A percentile compares a stretch with the other conserved stretches of the same genome.
phyloP scores from a whole-genome alignment of 768 basidiomycete species.

The Gautieria morchelliformis region DNA sequence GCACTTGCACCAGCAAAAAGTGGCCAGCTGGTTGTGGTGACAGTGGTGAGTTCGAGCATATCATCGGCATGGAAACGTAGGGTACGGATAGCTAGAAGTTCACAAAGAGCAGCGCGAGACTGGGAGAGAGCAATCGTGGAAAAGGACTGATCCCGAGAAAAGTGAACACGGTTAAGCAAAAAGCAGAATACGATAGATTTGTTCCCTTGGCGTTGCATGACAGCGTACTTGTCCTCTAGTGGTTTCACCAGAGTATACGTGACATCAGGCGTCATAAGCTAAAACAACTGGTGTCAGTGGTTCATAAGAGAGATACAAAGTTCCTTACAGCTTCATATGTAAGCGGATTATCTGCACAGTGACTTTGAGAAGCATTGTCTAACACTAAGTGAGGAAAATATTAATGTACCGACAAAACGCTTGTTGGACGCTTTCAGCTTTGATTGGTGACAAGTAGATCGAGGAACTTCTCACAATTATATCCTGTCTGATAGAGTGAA shows the following conservation, averaged over 20 bases:
- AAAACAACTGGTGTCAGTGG: conserved; percentile 6
- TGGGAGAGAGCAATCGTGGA: conserved; percentile 59
- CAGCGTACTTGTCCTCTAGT: conserved; percentile 76
- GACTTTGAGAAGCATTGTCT: background rate
- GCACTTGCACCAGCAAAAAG: conserved; percentile 70
- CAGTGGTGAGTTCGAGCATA: conserved; percentile 58
- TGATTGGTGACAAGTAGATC: background rate
- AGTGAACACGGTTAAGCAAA: conserved; percentile 80
- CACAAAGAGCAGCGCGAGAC: conserved; percentile 77
- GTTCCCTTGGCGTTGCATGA: conserved; percentile 64
- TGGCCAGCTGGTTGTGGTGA: conserved; percentile 70
- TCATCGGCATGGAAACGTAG: conserved; percentile 64
- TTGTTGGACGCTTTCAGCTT: background rate
- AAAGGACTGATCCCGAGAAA: conserved; percentile 67
- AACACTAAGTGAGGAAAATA: background rate
- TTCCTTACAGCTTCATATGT: conserved; percentile 63
- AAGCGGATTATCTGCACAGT: conserved; percentile 65
- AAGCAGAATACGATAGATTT: conserved; percentile 81
- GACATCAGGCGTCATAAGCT: conserved; percentile 80
- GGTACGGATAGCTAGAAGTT: conserved; percentile 76
- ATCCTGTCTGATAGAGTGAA: conserved; percentile 8
- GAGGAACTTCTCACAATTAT: conserved; percentile 8
- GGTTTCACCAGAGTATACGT: conserved; percentile 87
- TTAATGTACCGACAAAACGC: conserved; percentile 23
- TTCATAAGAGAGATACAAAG: background rate